Conservation (phyloP, 306 rosid species). For the Prunus mongolica region DNA sequence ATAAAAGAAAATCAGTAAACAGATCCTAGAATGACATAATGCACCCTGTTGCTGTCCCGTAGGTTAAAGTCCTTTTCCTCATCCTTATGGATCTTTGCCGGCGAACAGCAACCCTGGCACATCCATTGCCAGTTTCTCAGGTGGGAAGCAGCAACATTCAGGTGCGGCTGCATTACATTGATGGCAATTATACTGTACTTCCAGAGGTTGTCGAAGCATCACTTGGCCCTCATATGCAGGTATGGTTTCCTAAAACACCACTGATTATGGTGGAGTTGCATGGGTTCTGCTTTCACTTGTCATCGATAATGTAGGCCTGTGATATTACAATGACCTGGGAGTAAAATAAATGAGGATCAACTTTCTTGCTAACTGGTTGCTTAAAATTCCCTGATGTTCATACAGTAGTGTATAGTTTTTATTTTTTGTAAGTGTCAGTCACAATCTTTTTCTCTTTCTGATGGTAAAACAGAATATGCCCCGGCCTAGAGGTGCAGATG, state of each 20-base stretch:
- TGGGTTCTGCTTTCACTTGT: not conserved
- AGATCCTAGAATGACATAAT: slow-evolving; percentile 5
- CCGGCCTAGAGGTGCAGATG: slow-evolving; percentile 93
- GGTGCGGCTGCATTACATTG: slow-evolving; percentile 90
- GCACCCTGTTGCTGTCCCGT: slow-evolving; percentile 28
- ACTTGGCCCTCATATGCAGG: slow-evolving; percentile 97
- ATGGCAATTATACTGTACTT: slow-evolving; percentile 85
- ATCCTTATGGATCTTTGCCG: slow-evolving; percentile 87
- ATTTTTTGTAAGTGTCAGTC: not conserved
- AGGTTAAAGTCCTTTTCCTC: slow-evolving; percentile 87
- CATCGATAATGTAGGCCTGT: not conserved
- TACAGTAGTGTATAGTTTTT: not conserved
- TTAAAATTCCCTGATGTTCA: not conserved
- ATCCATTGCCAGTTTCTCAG: slow-evolving; percentile 91
- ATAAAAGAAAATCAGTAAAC: not conserved
- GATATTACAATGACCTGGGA: not conserved
- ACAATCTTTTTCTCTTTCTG: not conserved
- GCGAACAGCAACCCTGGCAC: slow-evolving; percentile 67
- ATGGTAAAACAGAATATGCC: slow-evolving; percentile 70
- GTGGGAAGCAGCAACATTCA: slow-evolving; percentile 83
- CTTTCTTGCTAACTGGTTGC: not conserved
- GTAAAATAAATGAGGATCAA: not conserved
- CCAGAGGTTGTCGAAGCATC: slow-evolving; percentile 97
- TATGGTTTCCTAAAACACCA: slow-evolving; percentile 14
- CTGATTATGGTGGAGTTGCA: slow-evolving; percentile 12